Base-by-base conservation (phyloP, 371 early-diverging fungal genomes). In the Actinomortierella ambigua region DNA sequence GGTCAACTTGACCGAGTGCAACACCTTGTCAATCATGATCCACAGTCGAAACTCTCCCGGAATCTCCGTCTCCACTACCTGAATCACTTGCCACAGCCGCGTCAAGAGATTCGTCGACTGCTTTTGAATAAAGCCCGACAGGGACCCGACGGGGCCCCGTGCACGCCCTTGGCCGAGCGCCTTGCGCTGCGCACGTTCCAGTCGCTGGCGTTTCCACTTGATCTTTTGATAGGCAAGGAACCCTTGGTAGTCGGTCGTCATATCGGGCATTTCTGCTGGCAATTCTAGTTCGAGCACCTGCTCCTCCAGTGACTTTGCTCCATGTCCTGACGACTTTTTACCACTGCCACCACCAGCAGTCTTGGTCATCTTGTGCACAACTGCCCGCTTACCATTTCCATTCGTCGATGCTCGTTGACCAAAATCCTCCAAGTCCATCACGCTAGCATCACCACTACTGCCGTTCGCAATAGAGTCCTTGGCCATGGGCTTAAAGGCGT, bases 31-130 rank as follows among this genome's bases (percentile, higher is more conserved):
- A 15, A 93, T 82, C 26, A 91, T 60, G 17, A 90, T 86, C 96
- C 96, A 98, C 43, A 96, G 80, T 7, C 81, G 79, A 56, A 92
- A 92, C 68, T 92, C 89, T 23, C 98, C 98, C 2, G 93, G 90
- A 3, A 76, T 81, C 34, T 95, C 95, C 0, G 90, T 93, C 48
- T 90, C 91, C 15, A 81, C 83, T 47, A 96, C 88, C 62, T 95
- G 95, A 18, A 98, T 47, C 7, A 98, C 79, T 56, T 96, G 88
- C 95, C 96, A 95, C 1, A 82, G 53, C 43, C 85, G 80, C 1
- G 79, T 77, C 15, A 86, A 61, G 13, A 69, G 62, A 34, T 59
- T 59, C 40, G 65, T 70, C 42, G 68, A 68, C n/a, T 78, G 67
- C 41, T 71, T 52, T 27, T 64, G 63, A 57, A 73, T 73, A 47